Conservation (phyloP, 202 grass and related monocot genomes). For the Panicum hallii region DNA sequence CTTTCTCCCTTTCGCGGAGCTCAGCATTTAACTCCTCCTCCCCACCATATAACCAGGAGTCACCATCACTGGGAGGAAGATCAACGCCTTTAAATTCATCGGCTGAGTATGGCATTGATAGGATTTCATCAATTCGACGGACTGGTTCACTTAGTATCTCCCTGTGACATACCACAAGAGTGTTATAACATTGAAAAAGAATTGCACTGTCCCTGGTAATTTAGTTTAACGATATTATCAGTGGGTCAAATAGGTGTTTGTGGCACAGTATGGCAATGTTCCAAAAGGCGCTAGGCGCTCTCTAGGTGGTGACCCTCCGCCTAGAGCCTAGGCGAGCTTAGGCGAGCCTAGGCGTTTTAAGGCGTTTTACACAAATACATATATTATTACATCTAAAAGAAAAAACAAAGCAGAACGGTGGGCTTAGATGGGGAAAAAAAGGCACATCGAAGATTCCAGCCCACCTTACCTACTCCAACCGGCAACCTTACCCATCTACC, state of each 20-base stretch:
- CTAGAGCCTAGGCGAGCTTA: too few species aligned
- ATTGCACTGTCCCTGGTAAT: not conserved
- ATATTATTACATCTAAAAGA: too few species aligned
- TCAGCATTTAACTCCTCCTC: conserved; percentile 82
- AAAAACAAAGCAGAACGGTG: too few species aligned
- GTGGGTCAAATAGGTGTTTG: not conserved
- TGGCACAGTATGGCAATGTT: not conserved
- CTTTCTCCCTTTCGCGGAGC: conserved; percentile 79
- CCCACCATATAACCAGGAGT: conserved; percentile 79
- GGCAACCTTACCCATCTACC: too few species aligned
- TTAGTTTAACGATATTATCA: conserved; percentile 18
- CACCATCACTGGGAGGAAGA: conserved; percentile 77
- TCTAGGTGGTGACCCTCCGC: too few species aligned
- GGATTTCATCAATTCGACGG: conserved; percentile 80
- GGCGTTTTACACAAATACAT: too few species aligned
- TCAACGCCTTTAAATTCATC: conserved; percentile 65
- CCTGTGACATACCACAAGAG: conserved; percentile 49
- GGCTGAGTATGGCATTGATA: conserved; percentile 61
- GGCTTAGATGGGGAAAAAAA: too few species aligned
- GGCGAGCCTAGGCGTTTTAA: too few species aligned
- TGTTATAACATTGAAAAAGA: not conserved
- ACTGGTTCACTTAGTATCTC: conserved; percentile 84
- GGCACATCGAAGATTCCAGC: too few species aligned
- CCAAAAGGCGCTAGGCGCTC: too few species aligned
- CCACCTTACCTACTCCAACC: too few species aligned